Evolutionary conservation across 148 eudicot genomes (phyloP).

Genomic region (Diospyros kaki): DNA sequence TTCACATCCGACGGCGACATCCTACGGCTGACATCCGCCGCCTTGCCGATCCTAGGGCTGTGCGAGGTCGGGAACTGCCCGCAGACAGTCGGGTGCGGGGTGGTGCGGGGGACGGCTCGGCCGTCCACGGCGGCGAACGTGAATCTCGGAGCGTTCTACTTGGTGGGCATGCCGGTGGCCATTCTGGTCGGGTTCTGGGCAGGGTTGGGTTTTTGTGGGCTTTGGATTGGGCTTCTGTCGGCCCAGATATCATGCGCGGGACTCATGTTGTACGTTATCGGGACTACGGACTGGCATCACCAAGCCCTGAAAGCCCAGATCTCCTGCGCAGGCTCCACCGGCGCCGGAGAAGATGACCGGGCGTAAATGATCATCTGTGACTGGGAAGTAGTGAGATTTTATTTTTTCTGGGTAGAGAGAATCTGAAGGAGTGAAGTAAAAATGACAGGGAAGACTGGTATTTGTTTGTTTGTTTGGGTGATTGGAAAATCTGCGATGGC

Average conservation of each 20-base stretch:
- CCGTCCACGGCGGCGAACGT: conserved; percentile 61
- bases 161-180: conserved; percentile 61
- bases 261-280: conserved; percentile 64
- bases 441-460: too few relatives aligned
- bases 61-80: conserved; percentile 83
- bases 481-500: too few relatives aligned
- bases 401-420: too few relatives aligned
- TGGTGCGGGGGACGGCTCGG: conserved; percentile 64
- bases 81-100: conserved; percentile 67
- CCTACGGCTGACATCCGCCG: conserved; percentile 44
- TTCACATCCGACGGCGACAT: conserved; percentile 45
- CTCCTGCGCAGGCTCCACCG: too few relatives aligned
- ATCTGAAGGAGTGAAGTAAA: too few relatives aligned
- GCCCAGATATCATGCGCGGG: conserved; percentile 68
- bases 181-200: conserved; percentile 44
- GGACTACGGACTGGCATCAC: conserved; percentile 65
- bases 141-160: conserved; percentile 53
- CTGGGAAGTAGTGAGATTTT: too few relatives aligned
- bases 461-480: too few relatives aligned
- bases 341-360: too few relatives aligned
- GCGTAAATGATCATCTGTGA: too few relatives aligned
- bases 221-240: conserved; percentile 59
- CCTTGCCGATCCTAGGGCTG: conserved; percentile 56
- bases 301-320: conserved; percentile 59
- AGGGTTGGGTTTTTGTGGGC: conserved; percentile 52